Evolutionary conservation across 2,329 filamentous ascomycete species (phyloP).

Genomic region (Pseudogymnoascus sp.): DNA sequence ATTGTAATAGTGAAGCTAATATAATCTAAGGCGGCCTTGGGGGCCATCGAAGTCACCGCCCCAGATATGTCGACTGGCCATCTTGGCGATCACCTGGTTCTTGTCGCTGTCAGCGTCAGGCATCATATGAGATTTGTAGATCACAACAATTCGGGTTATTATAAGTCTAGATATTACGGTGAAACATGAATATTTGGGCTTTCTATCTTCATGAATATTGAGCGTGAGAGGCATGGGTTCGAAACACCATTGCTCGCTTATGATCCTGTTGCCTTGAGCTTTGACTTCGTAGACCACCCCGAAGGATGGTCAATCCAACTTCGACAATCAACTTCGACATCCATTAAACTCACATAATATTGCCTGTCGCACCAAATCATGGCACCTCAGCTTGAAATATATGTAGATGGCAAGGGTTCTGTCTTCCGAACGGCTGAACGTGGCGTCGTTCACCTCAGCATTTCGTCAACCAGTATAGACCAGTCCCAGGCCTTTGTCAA

Average conservation of each 20-base stretch:
- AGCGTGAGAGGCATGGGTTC: not conserved
- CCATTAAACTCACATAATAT: not conserved
- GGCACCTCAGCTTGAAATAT: constrained; percentile 18
- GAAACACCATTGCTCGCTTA: not conserved
- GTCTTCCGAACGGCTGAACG: constrained; percentile 20
- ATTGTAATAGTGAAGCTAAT: not conserved
- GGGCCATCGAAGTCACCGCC: constrained; percentile 12
- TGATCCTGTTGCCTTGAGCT: not conserved
- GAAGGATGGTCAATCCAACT: not conserved
- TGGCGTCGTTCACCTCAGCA: constrained; percentile 16
- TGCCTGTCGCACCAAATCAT: not conserved
- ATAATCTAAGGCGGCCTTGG: constrained; percentile 11
- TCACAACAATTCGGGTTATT: constrained; percentile 11
- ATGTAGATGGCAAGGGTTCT: constrained; percentile 17
- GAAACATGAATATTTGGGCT: not conserved
- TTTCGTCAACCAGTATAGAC: constrained; percentile 10
- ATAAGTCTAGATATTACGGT: not conserved
- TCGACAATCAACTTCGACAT: not conserved
- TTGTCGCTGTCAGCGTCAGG: constrained; percentile 12
- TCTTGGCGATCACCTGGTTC: constrained; percentile 15
- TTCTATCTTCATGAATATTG: not conserved
- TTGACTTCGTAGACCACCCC: not conserved
- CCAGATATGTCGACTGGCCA: constrained; percentile 15
- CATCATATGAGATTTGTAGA: constrained; percentile 13
- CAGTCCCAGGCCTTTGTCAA: not conserved